Base-by-base conservation (phyloP, 164 flowering plant species). In the Nelumbo lutea region DNA sequence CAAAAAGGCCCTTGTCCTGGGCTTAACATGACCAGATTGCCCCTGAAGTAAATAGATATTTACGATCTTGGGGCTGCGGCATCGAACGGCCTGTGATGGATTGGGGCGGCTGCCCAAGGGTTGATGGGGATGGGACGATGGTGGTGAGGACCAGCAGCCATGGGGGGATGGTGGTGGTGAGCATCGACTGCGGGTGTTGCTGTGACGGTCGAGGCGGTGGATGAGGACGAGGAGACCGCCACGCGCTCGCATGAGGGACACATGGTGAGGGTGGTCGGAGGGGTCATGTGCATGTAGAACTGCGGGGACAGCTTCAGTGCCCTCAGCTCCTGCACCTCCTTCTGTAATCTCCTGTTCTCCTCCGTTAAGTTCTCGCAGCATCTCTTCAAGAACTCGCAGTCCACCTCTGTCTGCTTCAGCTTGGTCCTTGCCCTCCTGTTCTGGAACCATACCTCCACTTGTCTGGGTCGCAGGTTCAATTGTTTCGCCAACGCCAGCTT, bases 381-480 rank as follows among this genome's bases (percentile, higher is more conserved):
- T 62, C 93, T 77, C 82, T 88, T 88, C 60, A 90, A 63, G 68
- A 77, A 87, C 80, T 90, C 96, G 50, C 96, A 88, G 70, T 90
- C 96, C 44, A 88, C 96, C 69, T 90, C 96, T 0, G 96, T 90
- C 68, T 90, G 96, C 84, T 90, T 90, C 85, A 88, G 67, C 78
- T 90, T 90, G 0, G 96, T 90, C 87, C 93, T 90, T 80, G 96
- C 96, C 72, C 96, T 81, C 50, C 96, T 79, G 79, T 90, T 90
- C 76, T 90, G 96, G 70, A 88, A 90, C 96, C 96, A 90, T 0
- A 90, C 96, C 72, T 90, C 96, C 38, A 90, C 93, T 67, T 90
- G 96, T 65, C 96, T 77, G 0, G 93, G 89, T 6, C 91, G 76
- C 38, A 90, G 83, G 6, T 86, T 86, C 48, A 90, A 68, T 70